phyloP scores from a whole-genome alignment of 176 grass and related monocot species.

The Musa itinerans region DNA sequence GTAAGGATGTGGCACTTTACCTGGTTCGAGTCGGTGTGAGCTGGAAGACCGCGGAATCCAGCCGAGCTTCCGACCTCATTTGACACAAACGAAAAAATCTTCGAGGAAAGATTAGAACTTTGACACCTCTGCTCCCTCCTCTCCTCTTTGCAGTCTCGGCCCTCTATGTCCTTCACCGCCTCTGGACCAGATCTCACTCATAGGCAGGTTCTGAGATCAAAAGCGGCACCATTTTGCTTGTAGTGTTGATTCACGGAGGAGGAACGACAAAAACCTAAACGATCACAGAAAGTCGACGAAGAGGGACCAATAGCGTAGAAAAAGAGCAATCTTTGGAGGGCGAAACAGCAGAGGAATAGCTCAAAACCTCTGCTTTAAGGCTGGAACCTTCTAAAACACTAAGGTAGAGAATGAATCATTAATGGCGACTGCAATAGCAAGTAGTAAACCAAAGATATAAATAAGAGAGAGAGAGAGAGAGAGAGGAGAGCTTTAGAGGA shows the following conservation, averaged over 20 bases:
- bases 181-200: constrained; percentile 21
- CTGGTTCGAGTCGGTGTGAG: constrained; percentile 93
- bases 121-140: neutral
- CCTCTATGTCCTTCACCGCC: neutral
- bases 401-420: neutral
- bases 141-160: neutral
- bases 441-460: neutral
- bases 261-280: neutral
- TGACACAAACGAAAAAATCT: neutral
- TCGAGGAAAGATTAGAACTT: constrained; percentile 16
- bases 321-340: neutral
- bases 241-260: neutral
- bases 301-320: neutral
- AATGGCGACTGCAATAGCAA: neutral
- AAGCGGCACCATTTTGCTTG: neutral
- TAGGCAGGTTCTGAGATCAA: neutral
- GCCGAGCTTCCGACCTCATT: constrained; percentile 63
- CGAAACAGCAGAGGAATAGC: neutral
- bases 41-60: constrained; percentile 79
- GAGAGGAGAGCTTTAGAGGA: neutral
- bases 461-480: neutral
- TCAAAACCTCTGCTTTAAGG: neutral
- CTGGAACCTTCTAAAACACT: neutral
- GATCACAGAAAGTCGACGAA: neutral
- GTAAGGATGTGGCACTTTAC: constrained; percentile 36